A percentile compares a stretch with the other conserved stretches of the same genome.
phyloP scores from a whole-genome alignment of 2,329 filamentous ascomycete genomes.

The Ceratocystis variospora region DNA sequence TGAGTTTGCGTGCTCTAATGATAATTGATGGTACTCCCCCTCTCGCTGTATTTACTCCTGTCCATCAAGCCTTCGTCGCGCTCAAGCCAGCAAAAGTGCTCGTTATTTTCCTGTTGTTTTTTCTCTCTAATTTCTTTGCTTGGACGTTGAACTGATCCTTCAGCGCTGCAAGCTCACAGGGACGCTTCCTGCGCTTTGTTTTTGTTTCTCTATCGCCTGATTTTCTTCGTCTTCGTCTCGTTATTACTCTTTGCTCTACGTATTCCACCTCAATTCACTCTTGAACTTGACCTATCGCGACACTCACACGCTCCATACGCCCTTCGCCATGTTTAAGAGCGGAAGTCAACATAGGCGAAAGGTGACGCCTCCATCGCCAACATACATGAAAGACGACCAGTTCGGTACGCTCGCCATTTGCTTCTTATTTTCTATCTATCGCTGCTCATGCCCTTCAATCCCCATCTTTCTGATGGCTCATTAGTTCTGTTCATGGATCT shows the following conservation, averaged over 20 bases:
- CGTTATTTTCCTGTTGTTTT: neutral
- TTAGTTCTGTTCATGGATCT: neutral
- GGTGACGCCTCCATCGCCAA: constrained; percentile 46
- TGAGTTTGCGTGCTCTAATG: neutral
- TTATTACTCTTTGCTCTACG: neutral
- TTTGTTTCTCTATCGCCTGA: neutral
- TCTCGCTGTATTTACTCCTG: neutral
- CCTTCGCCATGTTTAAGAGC: constrained; percentile 18
- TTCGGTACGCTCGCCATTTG: constrained; percentile 37
- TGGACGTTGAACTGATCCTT: neutral
- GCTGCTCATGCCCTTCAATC: constrained; percentile 2
- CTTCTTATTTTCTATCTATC: constrained; percentile 6
- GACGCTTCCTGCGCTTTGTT: neutral
- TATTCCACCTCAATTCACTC: neutral
- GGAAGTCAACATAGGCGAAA: constrained; percentile 30
- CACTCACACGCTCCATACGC: neutral
- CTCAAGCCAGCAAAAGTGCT: neutral
- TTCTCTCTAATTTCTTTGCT: neutral
- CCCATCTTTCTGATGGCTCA: neutral
- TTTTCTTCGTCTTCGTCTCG: constrained; percentile 3
- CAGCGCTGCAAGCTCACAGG: neutral
- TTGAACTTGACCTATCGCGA: neutral
- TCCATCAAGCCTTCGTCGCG: neutral
- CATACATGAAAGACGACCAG: constrained; percentile 54
- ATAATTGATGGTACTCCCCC: neutral